Base-by-base conservation (phyloP, 1,284 basidiomycete species). In the Leccinum fuscescens region DNA sequence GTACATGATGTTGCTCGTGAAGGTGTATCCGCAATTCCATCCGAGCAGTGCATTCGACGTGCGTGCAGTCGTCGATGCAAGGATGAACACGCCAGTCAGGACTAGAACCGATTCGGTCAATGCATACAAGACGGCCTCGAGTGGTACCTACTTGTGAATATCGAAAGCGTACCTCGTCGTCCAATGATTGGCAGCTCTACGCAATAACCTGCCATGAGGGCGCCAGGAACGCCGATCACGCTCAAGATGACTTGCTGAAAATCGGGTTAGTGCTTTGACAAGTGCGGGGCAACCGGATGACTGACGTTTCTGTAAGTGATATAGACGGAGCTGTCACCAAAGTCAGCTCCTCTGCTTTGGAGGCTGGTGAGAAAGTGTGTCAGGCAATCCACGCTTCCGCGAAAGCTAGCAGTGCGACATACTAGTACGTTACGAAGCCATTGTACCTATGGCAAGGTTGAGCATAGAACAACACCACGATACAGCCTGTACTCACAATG, bases 1-100 rank as follows among this genome's bases (percentile, higher is more conserved):
- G 63, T 90, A 91, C 89, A 92, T 91, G 61, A 90, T 79, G 66
- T 89, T 87, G 62, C 85, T 86, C 31, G 79, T 80, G 67, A 89
- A 85, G 12, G 81, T 82, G 64, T 86, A 86, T 37, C 80, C 84
- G 64, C 83, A 87, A 64, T 86, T 86, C 82, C 84, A 88, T 24
- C 85, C 87, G 67, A 88, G 82, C 67, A 93, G 73, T 68, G 88
- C 77, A 75, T 82, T 74, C 2, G 86, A 86, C 11, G 82, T 84
- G 50, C 86, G 79, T 8, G 89, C 85, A 2, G 88, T 90, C 7
- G 88, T 90, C 54, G 86, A 86, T 52, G 80, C 82, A 61, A 91
- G 85, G 59, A 92, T 81, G 73, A 90, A 91, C 6, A 82, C 77
- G 6, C 89, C 90, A 6, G 88, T 91, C 59, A 90, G 80, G 53